A percentile compares a stretch with the other conserved stretches of the same genome.
Conservation (phyloP, 306 rosid species). For the Pterocarpus santalinus region DNA sequence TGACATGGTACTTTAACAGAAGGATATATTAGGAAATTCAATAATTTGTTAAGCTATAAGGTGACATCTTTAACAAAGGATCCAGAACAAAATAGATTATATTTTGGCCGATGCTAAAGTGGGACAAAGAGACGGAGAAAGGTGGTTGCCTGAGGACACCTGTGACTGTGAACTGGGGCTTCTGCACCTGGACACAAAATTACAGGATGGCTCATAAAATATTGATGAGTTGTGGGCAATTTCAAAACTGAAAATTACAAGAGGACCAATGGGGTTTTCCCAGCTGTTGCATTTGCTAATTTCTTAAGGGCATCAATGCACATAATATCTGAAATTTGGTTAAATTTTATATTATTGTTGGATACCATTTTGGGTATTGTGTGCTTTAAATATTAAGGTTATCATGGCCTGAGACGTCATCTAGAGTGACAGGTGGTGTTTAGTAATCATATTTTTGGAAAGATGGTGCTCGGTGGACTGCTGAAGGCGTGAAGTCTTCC, state of each 20-base stretch:
- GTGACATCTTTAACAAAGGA: slow-evolving; percentile 57
- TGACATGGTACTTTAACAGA: neutral
- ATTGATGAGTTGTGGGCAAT: slow-evolving; percentile 57
- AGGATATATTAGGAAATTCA: slow-evolving; percentile 48
- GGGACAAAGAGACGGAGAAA: slow-evolving; percentile 32
- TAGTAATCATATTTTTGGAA: slow-evolving; percentile 33
- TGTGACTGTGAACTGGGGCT: slow-evolving; percentile 16
- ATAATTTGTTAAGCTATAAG: slow-evolving; percentile 48
- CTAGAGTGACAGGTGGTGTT: slow-evolving; percentile 52
- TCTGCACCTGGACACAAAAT: slow-evolving; percentile 55
- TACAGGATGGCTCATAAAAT: slow-evolving; percentile 41
- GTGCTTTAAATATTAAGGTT: slow-evolving; percentile 48
- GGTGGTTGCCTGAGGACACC: slow-evolving; percentile 57
- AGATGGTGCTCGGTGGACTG: slow-evolving; percentile 32
- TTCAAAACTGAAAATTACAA: slow-evolving; percentile 56
- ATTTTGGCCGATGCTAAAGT: slow-evolving; percentile 43
- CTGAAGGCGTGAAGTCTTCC: slow-evolving; percentile 10
- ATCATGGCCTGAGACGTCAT: slow-evolving; percentile 52
- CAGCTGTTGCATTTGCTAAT: slow-evolving; percentile 68
- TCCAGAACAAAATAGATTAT: slow-evolving; percentile 32
- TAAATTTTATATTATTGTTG: slow-evolving; percentile 53
- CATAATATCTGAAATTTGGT: slow-evolving; percentile 35
- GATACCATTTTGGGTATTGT: slow-evolving; percentile 67
- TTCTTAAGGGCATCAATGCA: slow-evolving; percentile 54
- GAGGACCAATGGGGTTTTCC: slow-evolving; percentile 47